phyloP scores from a whole-genome alignment of 2,329 filamentous ascomycete species.

The Fusarium anthophilum region DNA sequence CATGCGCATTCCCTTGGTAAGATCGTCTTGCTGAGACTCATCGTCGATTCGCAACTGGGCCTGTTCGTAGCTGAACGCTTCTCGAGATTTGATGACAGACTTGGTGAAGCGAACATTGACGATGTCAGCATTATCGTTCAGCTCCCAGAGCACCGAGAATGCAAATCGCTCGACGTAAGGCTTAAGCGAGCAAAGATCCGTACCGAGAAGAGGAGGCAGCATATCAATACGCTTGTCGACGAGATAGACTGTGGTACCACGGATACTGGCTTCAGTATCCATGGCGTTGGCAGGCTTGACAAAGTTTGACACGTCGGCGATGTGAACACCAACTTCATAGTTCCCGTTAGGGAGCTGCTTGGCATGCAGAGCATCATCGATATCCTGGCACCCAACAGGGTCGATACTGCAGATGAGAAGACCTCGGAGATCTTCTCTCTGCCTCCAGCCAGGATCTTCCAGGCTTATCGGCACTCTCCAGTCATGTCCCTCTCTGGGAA shows the following conservation, averaged over 20 bases:
- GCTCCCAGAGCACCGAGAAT: conserved; percentile 88
- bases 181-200: conserved; percentile 94
- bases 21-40: conserved; percentile 82
- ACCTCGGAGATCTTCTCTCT: conserved; percentile 82
- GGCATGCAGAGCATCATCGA: conserved; percentile 96
- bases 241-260: conserved; percentile 95
- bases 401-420: conserved; percentile 97
- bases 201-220: conserved; percentile 95
- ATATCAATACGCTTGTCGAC: conserved; percentile 99
- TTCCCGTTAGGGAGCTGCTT: conserved; percentile 88
- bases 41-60: conserved; percentile 96
- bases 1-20: conserved; percentile 88
- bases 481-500: conserved; percentile 89
- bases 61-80: conserved; percentile 97
- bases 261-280: conserved; percentile 93
- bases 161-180: conserved; percentile 96
- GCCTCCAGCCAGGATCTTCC: conserved; percentile 87
- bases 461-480: conserved; percentile 88
- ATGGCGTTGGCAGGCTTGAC: conserved; percentile 97
- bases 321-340: conserved; percentile 95
- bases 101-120: conserved; percentile 91
- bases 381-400: conserved; percentile 94
- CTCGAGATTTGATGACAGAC: conserved; percentile 94
- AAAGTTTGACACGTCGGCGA: conserved; percentile 99
- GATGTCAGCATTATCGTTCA: conserved; percentile 85